Base-by-base conservation (phyloP, 768 basidiomycete genomes). In the Collybia nuda region DNA sequence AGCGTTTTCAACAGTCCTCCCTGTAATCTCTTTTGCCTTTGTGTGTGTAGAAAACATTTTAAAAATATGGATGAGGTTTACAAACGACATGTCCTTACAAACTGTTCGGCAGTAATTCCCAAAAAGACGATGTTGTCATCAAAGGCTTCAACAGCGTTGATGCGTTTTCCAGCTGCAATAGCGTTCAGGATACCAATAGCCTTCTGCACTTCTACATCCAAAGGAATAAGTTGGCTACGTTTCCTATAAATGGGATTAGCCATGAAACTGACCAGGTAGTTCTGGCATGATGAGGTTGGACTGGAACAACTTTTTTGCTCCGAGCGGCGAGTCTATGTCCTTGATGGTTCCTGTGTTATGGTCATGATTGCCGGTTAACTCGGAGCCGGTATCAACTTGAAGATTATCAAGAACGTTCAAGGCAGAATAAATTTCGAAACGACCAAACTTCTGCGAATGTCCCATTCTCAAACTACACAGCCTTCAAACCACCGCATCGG, bases 71-170 rank as follows among this genome's bases (percentile, higher is more conserved):
- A n/a, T 14, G 32, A 32, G 14, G 7, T 11, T 14, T 6, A 14
- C 9, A 14, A 5, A 32, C 12, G 14, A 32, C 6, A 11, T 11
- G 14, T 14, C 14, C 84, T 59, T 56, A 90, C 90, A 67, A 90
- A 91, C 41, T 80, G 76, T 6, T 66, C 60, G 55, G 84, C 77
- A 15, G 79, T 70, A n/a, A 65, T 67, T 5, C 80, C 82, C 9
- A 77, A 68, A 56, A 79, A 90, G 9, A 89, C 86, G 40, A 88
- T 78, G 1, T 65, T 64, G 62, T 90, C 88, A 56, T 84, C 76
- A 17, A 59, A 65, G 0, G 84, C 77, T 39, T 85, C 79, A 0
- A 88, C 85, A 24, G 68, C 66, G 45, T 69, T 65, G 29, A 91
- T 83, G 24, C 55, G 62, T 60, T 80, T 82, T 6, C 79, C 82